Evolutionary conservation across 192 early-diverging fungal genomes (phyloP).

Genomic region (Coemansia sp.): DNA sequence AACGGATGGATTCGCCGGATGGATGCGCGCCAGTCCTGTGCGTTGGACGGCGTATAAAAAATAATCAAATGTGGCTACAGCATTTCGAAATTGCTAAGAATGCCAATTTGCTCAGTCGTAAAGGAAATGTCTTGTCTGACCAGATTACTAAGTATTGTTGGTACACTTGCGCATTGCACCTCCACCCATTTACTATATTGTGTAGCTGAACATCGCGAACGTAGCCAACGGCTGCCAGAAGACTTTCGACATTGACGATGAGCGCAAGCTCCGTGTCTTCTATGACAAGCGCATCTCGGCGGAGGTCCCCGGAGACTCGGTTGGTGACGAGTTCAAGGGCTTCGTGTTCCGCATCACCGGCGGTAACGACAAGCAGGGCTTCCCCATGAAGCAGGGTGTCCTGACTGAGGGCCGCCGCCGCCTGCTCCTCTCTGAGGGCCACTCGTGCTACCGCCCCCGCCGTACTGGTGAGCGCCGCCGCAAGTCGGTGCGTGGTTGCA

Average conservation of each 20-base stretch:
- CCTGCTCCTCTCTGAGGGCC: slow-evolving; percentile 86
- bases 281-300: slow-evolving; percentile 98
- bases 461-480: slow-evolving; percentile 98
- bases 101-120: not conserved
- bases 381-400: slow-evolving; percentile 99
- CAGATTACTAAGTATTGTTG: not conserved
- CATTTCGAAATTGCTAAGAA: not conserved
- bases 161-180: not conserved
- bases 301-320: slow-evolving; percentile 92
- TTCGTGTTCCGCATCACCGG: slow-evolving; percentile 99
- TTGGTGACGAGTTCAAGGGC: slow-evolving; percentile 99
- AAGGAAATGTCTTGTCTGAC: not conserved
- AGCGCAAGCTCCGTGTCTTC: slow-evolving; percentile 91
- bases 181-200: slow-evolving; percentile 12
- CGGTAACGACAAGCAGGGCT: slow-evolving; percentile 99
- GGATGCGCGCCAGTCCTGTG: not conserved
- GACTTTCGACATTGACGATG: slow-evolving; percentile 96
- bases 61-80: not conserved
- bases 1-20: slow-evolving; percentile 34
- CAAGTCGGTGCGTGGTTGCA: slow-evolving; percentile 99
- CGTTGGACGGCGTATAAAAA: not conserved
- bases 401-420: slow-evolving; percentile 73
- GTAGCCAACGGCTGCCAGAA: slow-evolving; percentile 98
- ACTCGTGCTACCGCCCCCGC: slow-evolving; percentile 98
- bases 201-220: slow-evolving; percentile 98